Base-by-base conservation (phyloP, 306 rosid species). In the Vigna angularis region DNA sequence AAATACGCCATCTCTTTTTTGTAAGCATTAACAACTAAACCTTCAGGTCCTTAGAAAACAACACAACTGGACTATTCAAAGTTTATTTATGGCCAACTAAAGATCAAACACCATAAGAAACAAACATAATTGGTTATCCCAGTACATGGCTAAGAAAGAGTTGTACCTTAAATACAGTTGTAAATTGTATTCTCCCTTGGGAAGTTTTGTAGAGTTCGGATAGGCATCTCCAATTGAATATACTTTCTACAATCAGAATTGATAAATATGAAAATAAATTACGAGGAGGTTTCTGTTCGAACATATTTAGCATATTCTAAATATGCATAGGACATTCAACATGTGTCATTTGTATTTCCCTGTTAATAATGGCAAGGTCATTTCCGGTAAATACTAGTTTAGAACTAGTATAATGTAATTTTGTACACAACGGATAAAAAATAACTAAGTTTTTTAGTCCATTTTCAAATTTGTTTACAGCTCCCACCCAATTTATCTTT, bases 151-250 rank as follows among this genome's bases (percentile, higher is more conserved):
- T 5, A 67, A 83, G 81, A 79, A 73, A 79, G 75, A 51, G 55
- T 44, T 48, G 50, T 85, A 95, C 98, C 98, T 95, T 77, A 92
- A 64, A 80, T 87, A 86, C 56, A 95, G 82, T 77, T 64, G 97
- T 83, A 95, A 78, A 83, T 45, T 92, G 92, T 91, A 95, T 64
- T 95, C 98, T 70, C 98, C 98, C 86, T 91, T 91, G 58, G 98
- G 93, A 77, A 92, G 97, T 81, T 93, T 95, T 51, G 92, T 74
- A 65, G 67, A 74, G 3, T 58, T 49, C 22, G 98, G 98, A 74
- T 95, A 95, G 83, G 50, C 95, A 76, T 95, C 98, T 42, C 98
- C 98, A 87, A 83, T 88, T 56, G 98, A 88, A 86, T 86, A 83
- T 82, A 93, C 68, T 55, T 91, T 91, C 98, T 95, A 66, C 10